These are phyloP conservation scores for Echeveria elegans DNA, from an alignment of 164 flowering plant species.

Conservation along the genomic window DNA sequence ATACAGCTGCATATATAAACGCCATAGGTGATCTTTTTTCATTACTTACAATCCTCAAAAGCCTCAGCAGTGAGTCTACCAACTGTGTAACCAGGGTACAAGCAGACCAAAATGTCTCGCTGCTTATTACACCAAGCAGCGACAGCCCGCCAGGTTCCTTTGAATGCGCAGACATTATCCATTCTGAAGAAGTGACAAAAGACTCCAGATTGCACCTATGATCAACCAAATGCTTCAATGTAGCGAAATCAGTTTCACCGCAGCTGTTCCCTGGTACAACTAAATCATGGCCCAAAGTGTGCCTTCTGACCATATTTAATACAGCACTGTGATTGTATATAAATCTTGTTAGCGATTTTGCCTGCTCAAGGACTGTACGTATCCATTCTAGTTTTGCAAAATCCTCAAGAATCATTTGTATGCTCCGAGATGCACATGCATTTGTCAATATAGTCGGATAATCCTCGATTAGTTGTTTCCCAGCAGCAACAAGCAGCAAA, in stretches of 20 bases:
- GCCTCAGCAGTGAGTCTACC: constrained; percentile 53
- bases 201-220: constrained; percentile 48
- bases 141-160: constrained; percentile 49
- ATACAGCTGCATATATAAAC: constrained; percentile 64
- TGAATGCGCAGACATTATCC: constrained; percentile 60
- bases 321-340: constrained; percentile 49
- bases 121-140: constrained; percentile 38
- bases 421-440: constrained; percentile 57
- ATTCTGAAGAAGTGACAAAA: constrained; percentile 79
- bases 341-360: constrained; percentile 58
- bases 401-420: constrained; percentile 70
- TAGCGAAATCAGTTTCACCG: constrained; percentile 45
- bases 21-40: constrained; percentile 75
- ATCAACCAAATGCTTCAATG: constrained; percentile 49
- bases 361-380: constrained; percentile 41
- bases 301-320: constrained; percentile 55
- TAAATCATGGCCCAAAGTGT: constrained; percentile 62
- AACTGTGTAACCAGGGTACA: constrained; percentile 32
- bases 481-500: constrained; percentile 45
- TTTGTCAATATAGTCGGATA: constrained; percentile 64
- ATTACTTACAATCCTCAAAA: constrained; percentile 43
- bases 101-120: constrained; percentile 64
- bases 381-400: constrained; percentile 57
- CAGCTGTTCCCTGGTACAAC: constrained; percentile 39
- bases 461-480: constrained; percentile 43